Conservation (phyloP, 73 alveolate species). For the Paramecium caudatum region DNA sequence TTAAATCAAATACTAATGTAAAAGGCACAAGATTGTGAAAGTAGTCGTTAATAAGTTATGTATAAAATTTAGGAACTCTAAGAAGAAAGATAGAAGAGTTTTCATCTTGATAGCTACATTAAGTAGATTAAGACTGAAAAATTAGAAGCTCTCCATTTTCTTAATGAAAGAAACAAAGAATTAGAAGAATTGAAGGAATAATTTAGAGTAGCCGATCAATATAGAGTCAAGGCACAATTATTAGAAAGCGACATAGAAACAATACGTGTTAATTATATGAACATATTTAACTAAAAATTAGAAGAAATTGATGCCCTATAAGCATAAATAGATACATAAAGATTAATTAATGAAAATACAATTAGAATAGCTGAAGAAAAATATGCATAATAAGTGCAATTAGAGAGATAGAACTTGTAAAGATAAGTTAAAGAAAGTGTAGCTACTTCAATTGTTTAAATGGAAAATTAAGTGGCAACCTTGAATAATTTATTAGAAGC, state of each 20-base stretch:
- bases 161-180: slow-evolving; percentile 64
- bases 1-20: background rate
- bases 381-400: background rate
- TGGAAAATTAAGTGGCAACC: slow-evolving; percentile 56
- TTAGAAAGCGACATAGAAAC: slow-evolving; percentile 60
- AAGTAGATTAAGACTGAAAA: slow-evolving; percentile 48
- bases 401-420: background rate
- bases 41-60: slow-evolving; percentile 15
- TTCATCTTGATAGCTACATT: slow-evolving; percentile 44
- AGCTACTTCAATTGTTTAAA: slow-evolving; percentile 58
- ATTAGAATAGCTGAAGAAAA: slow-evolving; percentile 32
- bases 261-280: slow-evolving; percentile 25
- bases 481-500: slow-evolving; percentile 63
- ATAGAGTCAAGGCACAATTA: background rate
- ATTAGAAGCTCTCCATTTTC: slow-evolving; percentile 57
- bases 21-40: slow-evolving; percentile 56
- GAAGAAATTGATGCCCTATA: slow-evolving; percentile 24
- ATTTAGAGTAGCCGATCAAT: slow-evolving; percentile 41
- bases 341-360: slow-evolving; percentile 56
- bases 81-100: slow-evolving; percentile 61
- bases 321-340: slow-evolving; percentile 32
- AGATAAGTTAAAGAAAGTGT: slow-evolving; percentile 27
- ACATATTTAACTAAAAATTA: slow-evolving; percentile 24
- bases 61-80: slow-evolving; percentile 22
- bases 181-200: slow-evolving; percentile 29